Evolutionary conservation across 179 eudicot genomes (phyloP), one percentile per base, ranked within the genome.

Genomic region (Patellifolia procumbens): DNA sequence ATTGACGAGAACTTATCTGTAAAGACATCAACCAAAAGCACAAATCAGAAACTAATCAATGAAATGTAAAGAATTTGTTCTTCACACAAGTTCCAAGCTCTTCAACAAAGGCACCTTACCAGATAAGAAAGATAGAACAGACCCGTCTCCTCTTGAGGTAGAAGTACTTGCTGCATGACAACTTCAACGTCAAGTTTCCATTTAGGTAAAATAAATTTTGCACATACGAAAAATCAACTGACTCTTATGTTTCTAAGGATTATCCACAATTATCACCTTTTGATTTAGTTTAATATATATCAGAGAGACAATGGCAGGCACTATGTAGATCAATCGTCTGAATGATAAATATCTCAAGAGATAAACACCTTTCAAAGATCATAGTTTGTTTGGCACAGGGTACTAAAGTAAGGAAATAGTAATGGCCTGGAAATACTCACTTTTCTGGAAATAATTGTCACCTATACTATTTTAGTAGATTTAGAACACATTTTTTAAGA

Each of bases 51-150:
- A 29, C 29, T 35, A 13, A 1, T 16, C 15, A 49, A 8, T 46
- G 31, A 49, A 32, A 32, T n/a, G 17, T 12, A 70, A 3, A 29
- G n/a, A 3, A 5, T 28, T 24, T 8, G n/a, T 16, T 26, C 11
- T 49, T 29, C 48, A 13, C n/a, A 29, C 35, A 26, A 11, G 29
- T 42, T 20, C 19, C 32, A 55, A 55, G 26, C 48, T 71, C 12
- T 19, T 43, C 39, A 48, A 20, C 35, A 69, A 29, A 53, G 42
- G 11, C 39, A 53, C 29, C 63, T 51, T 72, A 72, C 75, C 75
- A 55, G 75, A 72, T 4, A 72, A 34, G 49, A 20, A 72, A 37
- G 75, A 53, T 2, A 72, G 13, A 16, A 72, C 63, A 55, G 75
- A 72, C 24, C 31, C 73, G 16, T 46, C 62, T 70, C 43, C 37